These are phyloP conservation scores for Colletotrichum truncatum DNA, from an alignment of 2,329 filamentous ascomycete genomes.

Conservation along the genomic window DNA sequence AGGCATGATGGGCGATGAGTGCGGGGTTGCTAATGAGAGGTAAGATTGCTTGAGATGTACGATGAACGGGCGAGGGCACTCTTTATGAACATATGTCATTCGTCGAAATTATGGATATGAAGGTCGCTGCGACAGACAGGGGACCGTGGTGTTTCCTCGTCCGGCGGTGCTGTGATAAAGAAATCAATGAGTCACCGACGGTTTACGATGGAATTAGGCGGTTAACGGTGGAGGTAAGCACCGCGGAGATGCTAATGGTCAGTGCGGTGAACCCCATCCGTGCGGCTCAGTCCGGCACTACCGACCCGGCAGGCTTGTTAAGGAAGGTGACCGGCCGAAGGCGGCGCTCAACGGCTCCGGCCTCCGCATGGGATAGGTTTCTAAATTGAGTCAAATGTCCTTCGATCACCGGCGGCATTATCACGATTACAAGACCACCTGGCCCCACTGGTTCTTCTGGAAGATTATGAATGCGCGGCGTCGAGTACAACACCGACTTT, in stretches of 20 bases:
- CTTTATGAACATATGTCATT: neutral
- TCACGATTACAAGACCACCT: too few species aligned
- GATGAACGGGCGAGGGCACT: neutral
- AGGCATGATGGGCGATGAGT: constrained; percentile 38
- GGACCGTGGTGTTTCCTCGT: constrained; percentile 8
- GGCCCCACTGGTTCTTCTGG: too few species aligned
- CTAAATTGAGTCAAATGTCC: too few species aligned
- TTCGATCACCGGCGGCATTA: too few species aligned
- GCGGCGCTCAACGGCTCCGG: neutral
- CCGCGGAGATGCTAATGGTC: constrained; percentile 17
- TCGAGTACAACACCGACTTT: too few species aligned
- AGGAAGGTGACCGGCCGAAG: neutral
- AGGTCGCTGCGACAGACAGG: neutral
- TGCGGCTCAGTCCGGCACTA: neutral
- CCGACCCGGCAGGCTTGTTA: neutral
- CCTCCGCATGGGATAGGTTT: too few species aligned
- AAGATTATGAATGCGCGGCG: too few species aligned
- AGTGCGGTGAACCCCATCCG: neutral
- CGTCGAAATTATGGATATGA: neutral
- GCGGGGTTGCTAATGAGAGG: neutral
- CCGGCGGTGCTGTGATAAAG: neutral
- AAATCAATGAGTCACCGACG: neutral
- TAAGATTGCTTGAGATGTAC: neutral
- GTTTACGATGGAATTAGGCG: constrained; percentile 26
- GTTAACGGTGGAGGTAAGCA: neutral